Base-by-base conservation (phyloP, 306 rosid species). In the Alnus glutinosa region DNA sequence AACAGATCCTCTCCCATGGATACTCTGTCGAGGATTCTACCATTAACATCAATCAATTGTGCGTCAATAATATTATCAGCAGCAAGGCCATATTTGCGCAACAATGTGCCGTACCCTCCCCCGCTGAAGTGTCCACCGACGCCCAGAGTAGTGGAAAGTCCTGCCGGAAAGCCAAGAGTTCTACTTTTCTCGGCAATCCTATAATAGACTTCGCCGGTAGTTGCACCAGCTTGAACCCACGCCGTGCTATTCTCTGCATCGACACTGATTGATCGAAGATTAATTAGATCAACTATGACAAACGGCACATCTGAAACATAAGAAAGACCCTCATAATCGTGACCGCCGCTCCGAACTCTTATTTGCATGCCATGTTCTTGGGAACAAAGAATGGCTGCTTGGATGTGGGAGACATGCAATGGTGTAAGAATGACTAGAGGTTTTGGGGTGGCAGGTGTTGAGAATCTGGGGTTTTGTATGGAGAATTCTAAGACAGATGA, bases 1-100 rank as follows among this genome's bases (percentile, higher is more conserved):
- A 92, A 92, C 0, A 92, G 44, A 37, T 88, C 94, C 34, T 92
- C 94, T 2, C 93, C 95, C 94, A 91, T 89, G 64, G 84, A 75
- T 51, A 44, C 47, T 75, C 98, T 84, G 54, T 89, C 89, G 23
- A 90, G 90, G 57, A 89, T 71, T 18, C 51, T 80, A 0, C 98
- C 98, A 7, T 80, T 74, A 2, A 73, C 89, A 64, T 86, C 89
- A 1, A 93, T 85, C 0, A 93, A 75, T 63, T 8, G 14, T 1
- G 98, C 98, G 39, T 93, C 94, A 0, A 87, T 42, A 0, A 82
- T 87, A 18, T 89, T 88, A 48, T 93, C 98, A 4, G 77, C 90
- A 2, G 86, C 83, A 4, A 91, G 87, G 1, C 96, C 98, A 75
- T 81, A 89, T 76, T 88, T 87, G 76, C 98, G 83, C 89, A 89